phyloP scores from a whole-genome alignment of 2,329 filamentous ascomycete genomes.

The Fusarium buxicola region DNA sequence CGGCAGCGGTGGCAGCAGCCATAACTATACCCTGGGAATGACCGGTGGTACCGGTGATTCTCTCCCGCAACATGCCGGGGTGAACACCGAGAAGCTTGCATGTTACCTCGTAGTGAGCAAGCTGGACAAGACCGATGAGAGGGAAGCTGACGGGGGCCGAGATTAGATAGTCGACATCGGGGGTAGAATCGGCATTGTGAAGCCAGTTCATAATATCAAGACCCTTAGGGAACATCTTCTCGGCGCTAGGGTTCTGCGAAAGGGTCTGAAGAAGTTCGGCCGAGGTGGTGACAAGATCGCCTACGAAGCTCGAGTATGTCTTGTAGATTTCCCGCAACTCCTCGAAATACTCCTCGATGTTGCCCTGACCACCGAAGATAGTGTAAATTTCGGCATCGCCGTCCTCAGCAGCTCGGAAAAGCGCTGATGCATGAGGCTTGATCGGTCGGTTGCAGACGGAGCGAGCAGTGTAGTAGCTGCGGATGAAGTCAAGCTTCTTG shows the following conservation, averaged over 20 bases:
- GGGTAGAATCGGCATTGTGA: conserved; percentile 87
- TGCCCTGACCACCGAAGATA: conserved; percentile 96
- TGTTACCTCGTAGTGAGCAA: conserved; percentile 94
- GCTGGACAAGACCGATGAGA: conserved; percentile 93
- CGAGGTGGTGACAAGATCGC: conserved; percentile 82
- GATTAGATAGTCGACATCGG: conserved; percentile 93
- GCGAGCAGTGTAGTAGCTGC: conserved; percentile 91
- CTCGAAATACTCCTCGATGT: conserved; percentile 99
- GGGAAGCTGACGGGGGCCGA: conserved; percentile 96
- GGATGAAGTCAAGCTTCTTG: conserved; percentile 92
- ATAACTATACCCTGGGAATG: conserved; percentile 98
- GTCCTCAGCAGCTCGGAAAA: conserved; percentile 89
- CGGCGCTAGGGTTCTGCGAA: conserved; percentile 83
- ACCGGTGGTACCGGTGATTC: conserved; percentile 88
- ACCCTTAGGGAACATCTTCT: conserved; percentile 98
- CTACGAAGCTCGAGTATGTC: conserved; percentile 91
- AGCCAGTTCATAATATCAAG: conserved; percentile 95
- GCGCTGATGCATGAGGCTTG: conserved; percentile 91
- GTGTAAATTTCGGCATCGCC: conserved; percentile 87
- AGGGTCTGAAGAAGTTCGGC: conserved; percentile 90
- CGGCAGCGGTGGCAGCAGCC: conserved; percentile 89
- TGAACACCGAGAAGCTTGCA: conserved; percentile 92
- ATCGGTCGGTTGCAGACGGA: conserved; percentile 86
- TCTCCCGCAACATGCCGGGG: conserved; percentile 87
- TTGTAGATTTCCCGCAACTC: conserved; percentile 91